A percentile compares a stretch with the other conserved stretches of the same genome.
These are phyloP conservation scores for Cerioporus squamosus DNA, from an alignment of 1,284 basidiomycete genomes.

Conservation along the genomic window DNA sequence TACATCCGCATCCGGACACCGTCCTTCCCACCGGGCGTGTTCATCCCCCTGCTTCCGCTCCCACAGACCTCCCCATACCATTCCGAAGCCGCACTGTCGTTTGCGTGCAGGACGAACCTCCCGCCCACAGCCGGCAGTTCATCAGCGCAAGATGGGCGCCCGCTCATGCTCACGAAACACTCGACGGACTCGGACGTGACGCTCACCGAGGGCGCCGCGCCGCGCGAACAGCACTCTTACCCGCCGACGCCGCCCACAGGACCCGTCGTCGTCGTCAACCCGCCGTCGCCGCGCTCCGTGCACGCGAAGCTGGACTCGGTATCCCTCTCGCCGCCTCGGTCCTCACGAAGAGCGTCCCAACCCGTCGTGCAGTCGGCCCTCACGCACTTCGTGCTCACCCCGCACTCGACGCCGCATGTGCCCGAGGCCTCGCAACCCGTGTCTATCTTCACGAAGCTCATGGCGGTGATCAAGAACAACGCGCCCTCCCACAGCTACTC, in stretches of 20 bases:
- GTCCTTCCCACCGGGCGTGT: conserved; percentile 62
- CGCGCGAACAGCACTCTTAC: conserved; percentile 55
- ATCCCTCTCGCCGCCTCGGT: conserved; percentile 11
- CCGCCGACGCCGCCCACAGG: conserved; percentile 56
- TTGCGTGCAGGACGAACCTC: conserved; percentile 62
- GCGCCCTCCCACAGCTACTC: conserved; percentile 66
- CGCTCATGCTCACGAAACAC: conserved; percentile 18
- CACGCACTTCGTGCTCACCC: conserved; percentile 65
- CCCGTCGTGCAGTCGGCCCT: conserved; percentile 16
- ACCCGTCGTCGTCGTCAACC: conserved; percentile 41
- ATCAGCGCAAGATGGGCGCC: conserved; percentile 2
- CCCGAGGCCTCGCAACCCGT: conserved; percentile 38
- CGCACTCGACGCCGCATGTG: conserved; percentile 48
- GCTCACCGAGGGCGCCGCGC: conserved; percentile 33
- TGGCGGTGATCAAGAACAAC: conserved; percentile 59
- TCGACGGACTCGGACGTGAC: conserved; percentile 38
- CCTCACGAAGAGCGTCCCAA: not conserved
- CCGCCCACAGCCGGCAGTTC: conserved; percentile 9
- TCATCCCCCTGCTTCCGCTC: conserved; percentile 66
- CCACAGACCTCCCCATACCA: conserved; percentile 58
- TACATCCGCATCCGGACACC: conserved; percentile 76
- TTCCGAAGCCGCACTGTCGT: conserved; percentile 62
- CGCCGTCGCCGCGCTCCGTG: conserved; percentile 49
- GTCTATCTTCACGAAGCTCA: conserved; percentile 59
- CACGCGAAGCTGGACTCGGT: conserved; percentile 44